Percentiles rank a stretch among this genome's conserved stretches.
These are phyloP conservation scores for Rusavskia elegans DNA, from an alignment of 495 filamentous ascomycete genomes.

Conservation along the genomic window DNA sequence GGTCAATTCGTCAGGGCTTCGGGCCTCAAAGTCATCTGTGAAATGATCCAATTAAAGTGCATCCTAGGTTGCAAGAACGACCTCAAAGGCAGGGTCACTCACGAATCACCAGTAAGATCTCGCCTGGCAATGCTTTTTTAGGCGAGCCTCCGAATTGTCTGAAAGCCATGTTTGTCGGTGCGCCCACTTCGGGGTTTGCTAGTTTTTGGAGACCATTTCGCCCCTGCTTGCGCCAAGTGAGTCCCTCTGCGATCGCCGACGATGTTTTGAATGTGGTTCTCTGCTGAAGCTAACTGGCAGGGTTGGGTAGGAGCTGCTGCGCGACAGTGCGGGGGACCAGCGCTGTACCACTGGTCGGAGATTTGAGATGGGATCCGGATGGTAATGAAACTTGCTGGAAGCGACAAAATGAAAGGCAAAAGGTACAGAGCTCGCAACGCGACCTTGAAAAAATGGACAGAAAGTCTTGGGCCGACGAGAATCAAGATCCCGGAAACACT, in stretches of 20 bases:
- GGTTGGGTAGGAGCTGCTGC: background rate
- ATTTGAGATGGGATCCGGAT: no score
- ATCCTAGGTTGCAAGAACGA: background rate
- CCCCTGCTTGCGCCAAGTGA: no score
- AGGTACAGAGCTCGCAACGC: no score
- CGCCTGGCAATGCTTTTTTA: conserved; percentile 42
- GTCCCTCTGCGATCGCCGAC: background rate
- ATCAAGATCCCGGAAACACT: no score
- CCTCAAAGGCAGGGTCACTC: conserved; percentile 24
- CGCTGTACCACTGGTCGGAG: no score
- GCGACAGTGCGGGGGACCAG: no score
- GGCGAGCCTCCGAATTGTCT: conserved; percentile 17
- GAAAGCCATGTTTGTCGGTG: conserved; percentile 25
- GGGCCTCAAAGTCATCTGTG: conserved; percentile 69
- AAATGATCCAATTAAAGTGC: background rate
- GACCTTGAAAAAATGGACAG: no score
- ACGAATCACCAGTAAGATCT: conserved; percentile 65
- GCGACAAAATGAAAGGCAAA: no score
- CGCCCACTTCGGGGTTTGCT: background rate
- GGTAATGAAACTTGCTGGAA: no score
- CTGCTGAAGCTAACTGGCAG: background rate
- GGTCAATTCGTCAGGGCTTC: conserved; percentile 83
- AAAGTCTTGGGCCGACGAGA: no score
- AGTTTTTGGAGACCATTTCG: no score
- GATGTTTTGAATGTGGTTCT: background rate